Conservation (phyloP, 2,329 filamentous ascomycete species). For the Neonectria magnoliae region DNA sequence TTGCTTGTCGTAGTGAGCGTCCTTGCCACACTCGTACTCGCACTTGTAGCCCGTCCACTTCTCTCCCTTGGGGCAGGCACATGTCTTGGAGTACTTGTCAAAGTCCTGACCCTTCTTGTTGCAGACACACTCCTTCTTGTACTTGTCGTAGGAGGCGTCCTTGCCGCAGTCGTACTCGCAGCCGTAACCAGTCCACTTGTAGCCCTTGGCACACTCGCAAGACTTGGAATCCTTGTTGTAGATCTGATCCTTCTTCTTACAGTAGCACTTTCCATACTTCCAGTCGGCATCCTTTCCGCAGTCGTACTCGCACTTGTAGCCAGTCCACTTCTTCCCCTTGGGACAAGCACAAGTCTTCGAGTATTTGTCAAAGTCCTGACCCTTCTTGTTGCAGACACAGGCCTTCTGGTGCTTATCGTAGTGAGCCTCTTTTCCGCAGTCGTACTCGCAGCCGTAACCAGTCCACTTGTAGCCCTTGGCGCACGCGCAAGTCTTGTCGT, state of each 20-base stretch:
- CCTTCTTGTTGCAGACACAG: slow-evolving; percentile 8
- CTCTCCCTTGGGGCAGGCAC: slow-evolving; percentile 5
- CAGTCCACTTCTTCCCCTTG: slow-evolving; percentile 1
- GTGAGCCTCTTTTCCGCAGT: slow-evolving; percentile 15
- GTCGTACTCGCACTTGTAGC: slow-evolving; percentile 8
- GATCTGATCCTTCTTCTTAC: background rate
- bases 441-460: background rate
- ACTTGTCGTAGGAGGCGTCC: slow-evolving; percentile 4
- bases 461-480: slow-evolving; percentile 9
- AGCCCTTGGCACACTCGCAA: slow-evolving; percentile 4
- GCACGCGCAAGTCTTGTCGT: slow-evolving; percentile 12
- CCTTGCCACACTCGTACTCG: slow-evolving; percentile 11
- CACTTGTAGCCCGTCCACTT: slow-evolving; percentile 14
- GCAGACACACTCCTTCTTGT: background rate
- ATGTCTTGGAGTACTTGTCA: background rate
- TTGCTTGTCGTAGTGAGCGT: background rate
- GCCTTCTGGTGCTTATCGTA: background rate
- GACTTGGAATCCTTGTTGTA: background rate
- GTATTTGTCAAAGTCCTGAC: background rate
- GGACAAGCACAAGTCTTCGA: background rate
- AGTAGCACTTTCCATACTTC: slow-evolving; percentile 1
- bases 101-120: background rate
- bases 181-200: slow-evolving; percentile 9
- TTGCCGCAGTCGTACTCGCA: slow-evolving; percentile 3
- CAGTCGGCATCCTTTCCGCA: slow-evolving; percentile 10